phyloP scores from a whole-genome alignment of 495 filamentous ascomycete genomes.

The Aspergillus sclerotiicarbonarius region DNA sequence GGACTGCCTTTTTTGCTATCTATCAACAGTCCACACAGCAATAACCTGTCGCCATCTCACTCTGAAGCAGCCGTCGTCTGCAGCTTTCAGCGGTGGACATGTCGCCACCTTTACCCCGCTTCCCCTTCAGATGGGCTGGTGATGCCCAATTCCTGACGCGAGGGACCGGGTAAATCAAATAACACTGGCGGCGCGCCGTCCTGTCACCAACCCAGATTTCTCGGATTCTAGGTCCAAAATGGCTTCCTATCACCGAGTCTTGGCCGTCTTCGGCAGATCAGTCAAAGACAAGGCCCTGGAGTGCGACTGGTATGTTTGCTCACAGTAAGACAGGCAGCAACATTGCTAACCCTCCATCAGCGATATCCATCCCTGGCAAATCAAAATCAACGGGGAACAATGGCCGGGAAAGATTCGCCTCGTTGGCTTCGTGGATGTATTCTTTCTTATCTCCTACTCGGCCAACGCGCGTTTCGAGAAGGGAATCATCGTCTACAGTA shows the following conservation, averaged over 20 bases:
- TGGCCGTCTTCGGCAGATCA: constrained; percentile 16
- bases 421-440: constrained; percentile 21
- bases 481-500: constrained; percentile 23
- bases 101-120: too few species aligned
- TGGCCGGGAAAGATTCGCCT: constrained; percentile 23
- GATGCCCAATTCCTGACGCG: too few species aligned
- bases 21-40: not conserved
- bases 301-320: constrained; percentile 18
- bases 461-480: constrained; percentile 18
- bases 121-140: too few species aligned
- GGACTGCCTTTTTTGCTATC: not conserved
- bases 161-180: too few species aligned
- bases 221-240: constrained; percentile 1
- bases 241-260: constrained; percentile 19
- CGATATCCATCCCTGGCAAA: constrained; percentile 22
- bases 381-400: constrained; percentile 15
- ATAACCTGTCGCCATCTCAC: not conserved
- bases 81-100: too few species aligned
- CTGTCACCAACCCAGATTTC: not conserved
- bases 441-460: constrained; percentile 22
- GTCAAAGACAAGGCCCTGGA: constrained; percentile 18
- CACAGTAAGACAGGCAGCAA: not conserved
- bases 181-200: not conserved
- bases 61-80: too few species aligned
- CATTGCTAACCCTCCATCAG: not conserved